These are phyloP conservation scores for Sphaerostilbella broomeana DNA, from an alignment of 2,329 filamentous ascomycete species.

Conservation along the genomic window DNA sequence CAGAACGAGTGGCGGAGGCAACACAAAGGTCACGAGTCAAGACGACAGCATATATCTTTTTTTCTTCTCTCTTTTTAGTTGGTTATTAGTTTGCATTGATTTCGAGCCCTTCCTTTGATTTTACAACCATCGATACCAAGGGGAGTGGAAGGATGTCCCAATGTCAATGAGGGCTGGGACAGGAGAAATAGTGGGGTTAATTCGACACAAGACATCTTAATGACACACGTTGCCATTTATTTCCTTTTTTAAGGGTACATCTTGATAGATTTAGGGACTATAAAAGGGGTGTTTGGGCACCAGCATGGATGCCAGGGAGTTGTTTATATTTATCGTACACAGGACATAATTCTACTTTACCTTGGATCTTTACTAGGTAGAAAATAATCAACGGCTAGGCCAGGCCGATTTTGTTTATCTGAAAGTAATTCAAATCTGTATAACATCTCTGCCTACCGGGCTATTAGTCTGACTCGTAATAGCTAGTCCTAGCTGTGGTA, in stretches of 20 bases:
- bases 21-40: neutral
- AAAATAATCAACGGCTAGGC: too few relatives aligned
- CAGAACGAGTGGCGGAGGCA: too few relatives aligned
- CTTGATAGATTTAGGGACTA: neutral
- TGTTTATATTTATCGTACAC: neutral
- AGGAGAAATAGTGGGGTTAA: neutral
- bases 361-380: too few relatives aligned
- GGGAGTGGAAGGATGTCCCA: too few relatives aligned
- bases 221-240: conserved; percentile 1
- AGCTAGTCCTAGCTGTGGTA: too few relatives aligned
- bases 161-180: too few relatives aligned
- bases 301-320: conserved; percentile 1
- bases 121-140: neutral
- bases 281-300: conserved; percentile 1
- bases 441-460: too few relatives aligned
- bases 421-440: too few relatives aligned
- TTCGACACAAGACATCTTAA: conserved; percentile 1
- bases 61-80: neutral
- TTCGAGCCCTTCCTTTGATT: too few relatives aligned
- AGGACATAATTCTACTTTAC: neutral
- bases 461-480: too few relatives aligned
- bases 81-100: neutral
- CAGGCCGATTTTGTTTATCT: too few relatives aligned
- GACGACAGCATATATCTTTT: conserved; percentile 2
- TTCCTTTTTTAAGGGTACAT: neutral